Percentiles rank a stretch among this genome's conserved stretches.
Evolutionary conservation across 257 asterid genomes (phyloP).

Genomic region (Solanum pimpinellifolium): DNA sequence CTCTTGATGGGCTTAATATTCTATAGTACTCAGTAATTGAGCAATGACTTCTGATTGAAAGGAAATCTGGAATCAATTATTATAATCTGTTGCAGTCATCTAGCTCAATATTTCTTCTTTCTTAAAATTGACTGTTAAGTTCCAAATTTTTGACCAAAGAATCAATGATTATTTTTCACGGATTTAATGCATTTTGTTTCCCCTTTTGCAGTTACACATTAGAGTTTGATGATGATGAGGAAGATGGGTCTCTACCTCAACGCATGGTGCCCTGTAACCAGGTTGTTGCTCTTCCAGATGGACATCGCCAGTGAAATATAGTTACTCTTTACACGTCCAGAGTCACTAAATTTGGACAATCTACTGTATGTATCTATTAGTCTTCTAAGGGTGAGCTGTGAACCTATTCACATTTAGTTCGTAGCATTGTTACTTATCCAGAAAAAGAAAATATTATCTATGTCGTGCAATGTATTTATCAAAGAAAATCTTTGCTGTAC

Average conservation of each 20-base stretch:
- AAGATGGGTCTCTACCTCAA: slow-evolving; percentile 83
- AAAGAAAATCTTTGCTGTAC: not conserved
- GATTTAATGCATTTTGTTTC: not conserved
- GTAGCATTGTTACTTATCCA: not conserved
- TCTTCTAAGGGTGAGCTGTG: not conserved
- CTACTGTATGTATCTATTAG: not conserved
- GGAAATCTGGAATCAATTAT: not conserved
- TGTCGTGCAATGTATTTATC: not conserved
- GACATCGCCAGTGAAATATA: slow-evolving; percentile 53
- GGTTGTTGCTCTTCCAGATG: slow-evolving; percentile 84
- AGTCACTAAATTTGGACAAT: not conserved
- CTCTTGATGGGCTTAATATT: not conserved
- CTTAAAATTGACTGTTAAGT: not conserved
- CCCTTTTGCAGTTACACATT: slow-evolving; percentile 52
- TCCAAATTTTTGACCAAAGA: not conserved
- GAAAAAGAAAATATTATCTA: not conserved
- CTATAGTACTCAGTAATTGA: not conserved
- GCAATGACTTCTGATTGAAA: not conserved
- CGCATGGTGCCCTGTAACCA: slow-evolving; percentile 75
- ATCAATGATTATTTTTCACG: not conserved
- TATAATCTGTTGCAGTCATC: not conserved
- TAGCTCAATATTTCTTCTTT: not conserved
- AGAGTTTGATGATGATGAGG: slow-evolving; percentile 95
- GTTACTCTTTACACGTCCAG: not conserved
- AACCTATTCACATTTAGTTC: not conserved